Conservation (phyloP, 352 stramenopile genomes). For the Phytophthora ohioensis region DNA sequence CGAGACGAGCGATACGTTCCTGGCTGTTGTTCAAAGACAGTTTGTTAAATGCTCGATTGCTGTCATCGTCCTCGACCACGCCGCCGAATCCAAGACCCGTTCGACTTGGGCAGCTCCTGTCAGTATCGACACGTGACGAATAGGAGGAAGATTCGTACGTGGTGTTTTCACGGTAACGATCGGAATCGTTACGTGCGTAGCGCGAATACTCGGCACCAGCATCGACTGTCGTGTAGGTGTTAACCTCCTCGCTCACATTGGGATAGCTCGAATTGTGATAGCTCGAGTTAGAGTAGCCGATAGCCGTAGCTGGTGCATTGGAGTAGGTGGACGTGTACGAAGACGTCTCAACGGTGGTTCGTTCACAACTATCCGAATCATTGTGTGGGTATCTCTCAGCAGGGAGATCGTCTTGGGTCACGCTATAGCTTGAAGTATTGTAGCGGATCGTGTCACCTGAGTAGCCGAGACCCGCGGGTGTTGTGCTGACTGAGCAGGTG, state of each 20-base stretch:
- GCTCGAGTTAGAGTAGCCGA: neutral
- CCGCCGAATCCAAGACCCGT: too few relatives aligned
- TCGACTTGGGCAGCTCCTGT: too few relatives aligned
- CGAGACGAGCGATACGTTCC: neutral
- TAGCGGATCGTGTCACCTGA: too few relatives aligned
- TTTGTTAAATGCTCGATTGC: too few relatives aligned
- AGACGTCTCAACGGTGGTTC: neutral
- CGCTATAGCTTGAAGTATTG: too few relatives aligned
- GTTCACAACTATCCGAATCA: neutral
- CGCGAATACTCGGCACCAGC: too few relatives aligned
- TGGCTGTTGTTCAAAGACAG: neutral
- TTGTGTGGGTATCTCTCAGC: neutral
- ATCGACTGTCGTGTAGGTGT: too few relatives aligned
- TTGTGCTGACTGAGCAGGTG: neutral
- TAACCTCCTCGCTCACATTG: neutral
- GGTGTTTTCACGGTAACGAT: too few relatives aligned
- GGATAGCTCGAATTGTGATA: neutral
- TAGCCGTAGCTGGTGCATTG: neutral
- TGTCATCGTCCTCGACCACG: neutral
- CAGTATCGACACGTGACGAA: too few relatives aligned
- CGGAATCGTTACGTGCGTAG: too few relatives aligned
- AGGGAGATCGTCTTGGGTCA: neutral
- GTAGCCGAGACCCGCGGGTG: neutral
- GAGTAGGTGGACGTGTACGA: conserved; percentile 15
- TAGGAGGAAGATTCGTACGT: too few relatives aligned